Base-by-base conservation (phyloP, 768 basidiomycete genomes). In the Podaxis sp. region DNA sequence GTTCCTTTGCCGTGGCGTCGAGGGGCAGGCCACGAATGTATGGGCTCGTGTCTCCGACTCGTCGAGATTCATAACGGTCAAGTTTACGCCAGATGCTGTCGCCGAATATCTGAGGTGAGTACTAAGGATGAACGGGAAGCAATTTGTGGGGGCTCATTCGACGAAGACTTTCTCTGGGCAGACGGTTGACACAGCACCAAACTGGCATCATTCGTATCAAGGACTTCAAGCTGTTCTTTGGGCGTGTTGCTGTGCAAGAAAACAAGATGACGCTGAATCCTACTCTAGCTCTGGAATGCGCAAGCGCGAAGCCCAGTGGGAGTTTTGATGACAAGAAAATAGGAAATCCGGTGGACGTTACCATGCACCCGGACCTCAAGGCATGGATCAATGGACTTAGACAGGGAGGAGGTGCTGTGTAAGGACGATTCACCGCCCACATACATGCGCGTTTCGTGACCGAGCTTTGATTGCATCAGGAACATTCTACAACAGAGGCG, bases 31-130 rank as follows among this genome's bases (percentile, higher is more conserved):
- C 49, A 75, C 78, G n/a, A 70, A 71, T 19, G 69, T 90, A 17
- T 92, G 90, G 89, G 88, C 83, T 0, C 73, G 75, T 51, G 70
- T 86, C 13, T 89, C 88, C 1, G 90, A 92, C 71, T 86, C 82
- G 68, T 64, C 74, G 2, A 67, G 82, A 62, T 66, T 64, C 13
- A 74, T 90, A 17, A 81, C 85, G 3, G 78, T 85, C 3, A 83
- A 83, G 36, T 83, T 92, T 67, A 82, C 78, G 42, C 77, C 74
- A 65, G 76, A 82, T 4, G 87, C 88, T 0, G 72, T 85, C 13
- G 68, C 70, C 33, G 69, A 74, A 17, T 88, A 80, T 68, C 73
- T 73, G 44, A 70, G 65, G 81, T 79, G 59, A 73, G 79, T 74
- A 22, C 19, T n/a, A 8, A 13, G 12, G 8, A 54, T 46, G 26